Percentiles rank a stretch among this genome's conserved stretches.
These are phyloP conservation scores for Syzygium jambos DNA, from an alignment of 345 rosid species.

Conservation along the genomic window DNA sequence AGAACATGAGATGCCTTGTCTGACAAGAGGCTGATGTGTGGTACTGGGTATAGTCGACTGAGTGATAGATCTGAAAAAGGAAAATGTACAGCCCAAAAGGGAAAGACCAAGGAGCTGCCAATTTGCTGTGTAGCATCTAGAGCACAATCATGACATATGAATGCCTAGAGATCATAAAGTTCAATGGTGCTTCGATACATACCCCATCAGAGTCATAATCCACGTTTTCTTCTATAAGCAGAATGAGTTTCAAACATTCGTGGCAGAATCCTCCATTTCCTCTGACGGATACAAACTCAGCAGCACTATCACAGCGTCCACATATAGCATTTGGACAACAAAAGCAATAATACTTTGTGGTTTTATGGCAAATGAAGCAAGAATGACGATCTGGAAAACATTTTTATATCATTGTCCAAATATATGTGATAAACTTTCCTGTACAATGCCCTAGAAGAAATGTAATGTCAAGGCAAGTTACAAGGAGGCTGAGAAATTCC, in stretches of 20 bases:
- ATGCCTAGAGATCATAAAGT: neutral
- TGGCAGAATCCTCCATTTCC: constrained; percentile 27
- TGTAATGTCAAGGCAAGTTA: neutral
- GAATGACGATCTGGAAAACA: constrained; percentile 39
- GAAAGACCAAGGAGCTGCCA: neutral
- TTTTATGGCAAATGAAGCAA: constrained; percentile 28
- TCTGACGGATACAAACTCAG: constrained; percentile 17
- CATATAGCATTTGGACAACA: constrained; percentile 45
- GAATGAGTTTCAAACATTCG: constrained; percentile 25
- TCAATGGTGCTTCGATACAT: neutral
- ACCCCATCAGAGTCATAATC: constrained; percentile 26
- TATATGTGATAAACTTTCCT: neutral
- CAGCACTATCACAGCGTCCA: constrained; percentile 21
- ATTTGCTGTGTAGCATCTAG: neutral
- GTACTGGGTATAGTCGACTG: neutral
- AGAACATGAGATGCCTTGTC: neutral
- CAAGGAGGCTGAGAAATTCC: neutral
- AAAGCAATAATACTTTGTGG: constrained; percentile 40
- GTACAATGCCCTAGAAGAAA: neutral
- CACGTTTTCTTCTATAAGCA: constrained; percentile 33
- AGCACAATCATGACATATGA: neutral
- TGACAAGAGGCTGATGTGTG: neutral
- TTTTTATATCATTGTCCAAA: neutral
- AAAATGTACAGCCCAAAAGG: neutral
- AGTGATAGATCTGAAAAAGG: neutral